Evolutionary conservation across 2,329 filamentous ascomycete genomes (phyloP), one percentile per base, ranked within the genome.

Genomic region (Juglanconis sp.): DNA sequence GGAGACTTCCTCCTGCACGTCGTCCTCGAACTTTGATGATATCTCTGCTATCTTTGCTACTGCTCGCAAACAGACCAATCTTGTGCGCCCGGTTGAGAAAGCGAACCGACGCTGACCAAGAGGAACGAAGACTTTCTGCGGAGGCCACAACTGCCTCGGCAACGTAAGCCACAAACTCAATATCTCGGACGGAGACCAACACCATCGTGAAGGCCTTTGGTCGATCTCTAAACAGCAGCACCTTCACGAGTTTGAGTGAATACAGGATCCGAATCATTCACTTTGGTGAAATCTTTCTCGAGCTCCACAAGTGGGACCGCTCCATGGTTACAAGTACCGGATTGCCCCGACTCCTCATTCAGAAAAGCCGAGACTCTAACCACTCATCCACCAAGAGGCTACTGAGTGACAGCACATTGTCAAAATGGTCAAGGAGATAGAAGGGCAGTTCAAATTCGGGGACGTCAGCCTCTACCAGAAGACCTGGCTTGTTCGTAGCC

Each of bases 401-500:
- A 24, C 9, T 7, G n/a, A 34, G 13, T n/a, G 24, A 50, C 15
- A 31, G 24, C 51, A 42, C 51, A 30, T 6, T 38, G 15, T 56
- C 63, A 71, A 63, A 1, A 79, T 78, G 76, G 74, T 76, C 10
- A 65, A 71, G 36, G 73, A 76, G 62, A 70, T 71, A n/a, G 83
- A 86, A 67, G 81, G 81, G 55, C 78, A 75, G 6, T 81, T 85
- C 62, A 69, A 76, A 35, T 67, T 79, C 40, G 77, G 74, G 47
- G 76, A 74, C 58, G 69, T 70, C 51, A 77, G 71, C 69, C 77
- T 86, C 32, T 83, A 82, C 72, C 81, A 80, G 62, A 86, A 84
- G 71, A 82, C 81, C 15, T 86, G 81, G 82, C 79, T 81, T 66
- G 83, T 86, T 73, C 71, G 81, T 74, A 49, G 51, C 40, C 11